Base-by-base conservation (phyloP, 805 yeast species). In the Ogataea nakhonphanomensis region DNA sequence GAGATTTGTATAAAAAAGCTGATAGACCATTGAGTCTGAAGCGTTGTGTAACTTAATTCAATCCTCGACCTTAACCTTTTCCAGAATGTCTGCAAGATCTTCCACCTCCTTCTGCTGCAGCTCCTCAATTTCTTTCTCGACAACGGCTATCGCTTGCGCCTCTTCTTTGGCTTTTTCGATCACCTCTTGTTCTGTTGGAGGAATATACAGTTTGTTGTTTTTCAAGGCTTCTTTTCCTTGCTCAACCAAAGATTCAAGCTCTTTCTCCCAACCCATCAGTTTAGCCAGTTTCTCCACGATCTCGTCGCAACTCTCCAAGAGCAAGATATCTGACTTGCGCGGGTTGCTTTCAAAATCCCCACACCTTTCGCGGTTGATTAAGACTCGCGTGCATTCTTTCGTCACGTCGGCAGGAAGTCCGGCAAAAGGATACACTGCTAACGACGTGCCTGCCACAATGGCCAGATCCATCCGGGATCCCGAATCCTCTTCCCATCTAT, bases 341-440 rank as follows among this genome's bases (percentile, higher is more conserved):
- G 74, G 69, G 13, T 71, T 66, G 11, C 65, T 51, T 32, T 57
- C 53, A 53, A 84, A 84, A 49, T 78, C 83, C 3, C 98, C 98
- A 10, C 86, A 96, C 0, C 63, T 53, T 44, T 86, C 96, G 39
- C 73, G 71, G 57, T 91, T 91, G 25, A 88, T 71, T 42, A 91
- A 69, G 0, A 81, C 79, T 45, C 99, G 69, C 4, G 69, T 57
- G 13, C 76, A 62, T 1, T 61, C 54, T 1, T 53, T 51, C 4
- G 70, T 68, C 0, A 82, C 75, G 52, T 84, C 89, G 2, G 74
- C 62, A 0, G 96, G 96, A 36, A 91, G 65, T 8, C 79, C 70
- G 1, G 96, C 96, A 71, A 91, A 91, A 2, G 99, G 99, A 48
- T 78, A 79, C 1, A 91, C 98, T 1, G 90, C 78, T 28, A 91